A percentile compares a stretch with the other conserved stretches of the same genome.
These are phyloP conservation scores for Chamaecyparis obtusa DNA, from an alignment of 75 land plant species.

Conservation along the genomic window DNA sequence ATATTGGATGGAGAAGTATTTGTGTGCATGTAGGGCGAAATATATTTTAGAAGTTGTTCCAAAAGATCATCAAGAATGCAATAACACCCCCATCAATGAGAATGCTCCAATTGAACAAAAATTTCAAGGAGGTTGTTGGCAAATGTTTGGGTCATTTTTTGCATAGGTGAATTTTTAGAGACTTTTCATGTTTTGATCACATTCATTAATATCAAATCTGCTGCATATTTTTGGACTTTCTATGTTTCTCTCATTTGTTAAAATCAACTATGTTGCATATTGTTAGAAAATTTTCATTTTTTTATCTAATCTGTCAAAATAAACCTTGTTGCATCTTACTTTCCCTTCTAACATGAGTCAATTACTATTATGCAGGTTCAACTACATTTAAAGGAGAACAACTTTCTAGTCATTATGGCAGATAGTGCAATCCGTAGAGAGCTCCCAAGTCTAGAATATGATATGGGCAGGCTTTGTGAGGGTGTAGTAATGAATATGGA, in stretches of 20 bases:
- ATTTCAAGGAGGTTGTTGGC: conserved; percentile 18
- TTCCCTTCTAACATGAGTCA: not conserved
- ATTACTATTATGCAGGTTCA: conserved; percentile 36
- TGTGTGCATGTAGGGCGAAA: conserved; percentile 35
- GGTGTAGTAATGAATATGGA: conserved; percentile 7
- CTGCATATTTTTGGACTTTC: too few relatives aligned
- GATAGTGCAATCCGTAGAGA: conserved; percentile 37
- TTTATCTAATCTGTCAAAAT: not conserved
- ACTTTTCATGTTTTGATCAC: not conserved
- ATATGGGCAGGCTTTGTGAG: conserved; percentile 21
- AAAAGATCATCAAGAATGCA: conserved; percentile 7
- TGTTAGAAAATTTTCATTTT: not conserved
- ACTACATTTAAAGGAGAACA: conserved; percentile 20
- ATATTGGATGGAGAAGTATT: conserved; percentile 23
- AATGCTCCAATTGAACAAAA: conserved; percentile 16
- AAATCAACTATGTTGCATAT: not conserved
- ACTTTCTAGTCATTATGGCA: conserved; percentile 44
- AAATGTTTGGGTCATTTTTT: conserved; percentile 35
- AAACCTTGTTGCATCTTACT: not conserved
- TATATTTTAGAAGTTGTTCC: conserved; percentile 14
- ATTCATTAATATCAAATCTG: too few relatives aligned
- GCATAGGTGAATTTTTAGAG: conserved; percentile 27
- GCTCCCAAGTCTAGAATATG: conserved; percentile 33
- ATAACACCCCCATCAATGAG: conserved; percentile 23
- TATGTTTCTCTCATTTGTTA: not conserved